Percentiles rank a stretch among this genome's conserved stretches.
Conservation (phyloP, 225 moss, liverwort and hornwort species). For the Thuidium tamariscinum region DNA sequence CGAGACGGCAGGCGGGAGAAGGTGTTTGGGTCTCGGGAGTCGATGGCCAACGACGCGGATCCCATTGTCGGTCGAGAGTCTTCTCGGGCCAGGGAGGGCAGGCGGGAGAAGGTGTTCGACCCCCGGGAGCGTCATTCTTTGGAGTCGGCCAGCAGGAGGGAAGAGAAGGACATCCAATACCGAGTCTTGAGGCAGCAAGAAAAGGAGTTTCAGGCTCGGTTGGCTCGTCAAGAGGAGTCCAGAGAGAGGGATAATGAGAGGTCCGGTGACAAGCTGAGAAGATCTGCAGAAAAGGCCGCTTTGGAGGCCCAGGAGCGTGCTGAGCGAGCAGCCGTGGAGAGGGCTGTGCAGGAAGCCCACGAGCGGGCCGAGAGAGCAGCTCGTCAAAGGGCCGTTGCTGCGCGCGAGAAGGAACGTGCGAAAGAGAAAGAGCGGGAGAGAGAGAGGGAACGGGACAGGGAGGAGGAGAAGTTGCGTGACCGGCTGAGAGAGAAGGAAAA, state of each 20-base stretch:
- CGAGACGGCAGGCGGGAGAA: slow-evolving; percentile 32
- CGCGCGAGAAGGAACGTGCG: slow-evolving; percentile 47
- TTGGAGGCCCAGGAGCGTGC: slow-evolving; percentile 71
- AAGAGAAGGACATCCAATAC: slow-evolving; percentile 31
- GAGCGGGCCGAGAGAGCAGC: slow-evolving; percentile 55
- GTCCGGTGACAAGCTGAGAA: slow-evolving; percentile 42
- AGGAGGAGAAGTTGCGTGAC: slow-evolving; percentile 44
- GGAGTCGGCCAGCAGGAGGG: slow-evolving; percentile 17
- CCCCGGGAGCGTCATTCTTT: slow-evolving; percentile 20
- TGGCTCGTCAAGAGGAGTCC: slow-evolving; percentile 18
- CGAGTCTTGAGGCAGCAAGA: slow-evolving; percentile 33
- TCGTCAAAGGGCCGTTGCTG: slow-evolving; percentile 47
- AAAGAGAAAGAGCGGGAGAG: slow-evolving; percentile 47
- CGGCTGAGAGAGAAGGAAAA: slow-evolving; percentile 38
- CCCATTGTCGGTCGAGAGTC: not conserved
- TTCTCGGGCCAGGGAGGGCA: slow-evolving; percentile 10
- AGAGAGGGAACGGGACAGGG: slow-evolving; percentile 32
- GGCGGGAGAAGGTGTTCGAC: slow-evolving; percentile 43
- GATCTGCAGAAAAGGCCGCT: slow-evolving; percentile 62
- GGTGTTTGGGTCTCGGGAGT: slow-evolving; percentile 21
- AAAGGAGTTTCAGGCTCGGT: slow-evolving; percentile 34
- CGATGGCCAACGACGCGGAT: slow-evolving; percentile 4
- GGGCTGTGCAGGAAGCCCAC: slow-evolving; percentile 56
- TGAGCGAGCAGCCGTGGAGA: slow-evolving; percentile 69
- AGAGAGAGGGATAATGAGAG: slow-evolving; percentile 49